Evolutionary conservation across 176 grass and related monocot genomes (phyloP), one percentile per base, ranked within the genome.

Genomic region (Echinochloa phyllopogon): DNA sequence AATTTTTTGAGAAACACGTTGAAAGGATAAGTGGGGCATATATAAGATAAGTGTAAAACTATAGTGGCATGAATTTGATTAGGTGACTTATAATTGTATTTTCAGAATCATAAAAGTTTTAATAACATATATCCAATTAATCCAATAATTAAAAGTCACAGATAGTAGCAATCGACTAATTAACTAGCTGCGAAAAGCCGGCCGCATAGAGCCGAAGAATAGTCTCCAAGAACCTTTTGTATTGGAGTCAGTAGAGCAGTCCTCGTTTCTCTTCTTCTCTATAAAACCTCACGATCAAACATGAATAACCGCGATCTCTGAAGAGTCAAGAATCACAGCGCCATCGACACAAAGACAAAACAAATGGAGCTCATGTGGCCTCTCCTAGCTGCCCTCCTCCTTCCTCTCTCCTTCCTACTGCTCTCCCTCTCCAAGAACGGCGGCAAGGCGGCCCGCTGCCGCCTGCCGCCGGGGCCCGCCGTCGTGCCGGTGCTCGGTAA

Each of bases 391-490:
- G 33, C 83, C 15, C 57, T 89, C 14, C 13, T 79, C 29, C 37
- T 89, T 23, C 41, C 81, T 59, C 63, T 79, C 13, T 24, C 42
- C 16, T 57, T 77, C 67, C 67, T 85, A 3, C 36, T 83, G 4
- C 25, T 68, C 69, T 55, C 3, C 48, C 45, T n/a, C 51, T 18
- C 20, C 52, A 89, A 79, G 65, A 70, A 53, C 38, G 11, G 51
- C 17, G 29, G 39, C 16, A 57, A 53, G n/a, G n/a, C n/a, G 24
- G 49, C 36, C 16, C 20, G 25, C 68, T 27, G 24, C 56, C 47
- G 40, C n/a, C 76, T 85, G 37, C 87, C 87, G 0, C 87, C 82
- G 42, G 82, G 87, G 3, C 87, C 87, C 0, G 36, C 66, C 33
- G 23, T 14, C 20, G 45, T 89, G 42, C 76, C 82, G 3, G 67